These are phyloP conservation scores for Gyromitra esculenta DNA, from an alignment of 2,329 filamentous ascomycete species.

Conservation along the genomic window DNA sequence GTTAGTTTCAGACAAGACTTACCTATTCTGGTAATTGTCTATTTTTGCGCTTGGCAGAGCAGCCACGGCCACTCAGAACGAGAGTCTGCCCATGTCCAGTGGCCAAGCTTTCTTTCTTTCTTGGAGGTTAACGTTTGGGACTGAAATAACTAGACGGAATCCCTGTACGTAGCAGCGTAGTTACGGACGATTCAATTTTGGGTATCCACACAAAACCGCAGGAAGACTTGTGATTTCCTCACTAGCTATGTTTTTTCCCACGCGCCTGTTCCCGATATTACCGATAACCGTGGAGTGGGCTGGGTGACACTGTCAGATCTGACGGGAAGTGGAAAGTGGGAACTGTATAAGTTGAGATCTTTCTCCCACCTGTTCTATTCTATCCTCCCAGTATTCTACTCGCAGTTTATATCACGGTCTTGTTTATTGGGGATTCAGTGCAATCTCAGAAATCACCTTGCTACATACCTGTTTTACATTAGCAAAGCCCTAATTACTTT, in stretches of 20 bases:
- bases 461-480: not conserved
- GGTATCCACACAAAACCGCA: conserved; percentile 4
- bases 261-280: conserved; percentile 7
- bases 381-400: not conserved
- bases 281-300: conserved; percentile 3
- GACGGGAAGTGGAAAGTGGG: not conserved
- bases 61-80: no score
- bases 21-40: conserved; percentile 9
- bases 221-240: not conserved
- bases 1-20: conserved; percentile 13
- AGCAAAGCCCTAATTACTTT: not conserved
- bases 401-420: not conserved
- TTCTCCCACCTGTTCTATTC: not conserved
- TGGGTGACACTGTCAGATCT: conserved; percentile 16
- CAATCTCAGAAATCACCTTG: not conserved
- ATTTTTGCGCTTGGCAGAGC: conserved; percentile 18
- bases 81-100: not conserved
- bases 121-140: not conserved
- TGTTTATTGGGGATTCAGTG: not conserved
- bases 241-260: not conserved
- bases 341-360: conserved; percentile 30
- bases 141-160: conserved; percentile 11
- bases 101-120: conserved; percentile 12
- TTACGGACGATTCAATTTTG: conserved; percentile 9
- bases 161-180: not conserved